phyloP scores from a whole-genome alignment of 176 grass and related monocot species.

The Juncus effusus region DNA sequence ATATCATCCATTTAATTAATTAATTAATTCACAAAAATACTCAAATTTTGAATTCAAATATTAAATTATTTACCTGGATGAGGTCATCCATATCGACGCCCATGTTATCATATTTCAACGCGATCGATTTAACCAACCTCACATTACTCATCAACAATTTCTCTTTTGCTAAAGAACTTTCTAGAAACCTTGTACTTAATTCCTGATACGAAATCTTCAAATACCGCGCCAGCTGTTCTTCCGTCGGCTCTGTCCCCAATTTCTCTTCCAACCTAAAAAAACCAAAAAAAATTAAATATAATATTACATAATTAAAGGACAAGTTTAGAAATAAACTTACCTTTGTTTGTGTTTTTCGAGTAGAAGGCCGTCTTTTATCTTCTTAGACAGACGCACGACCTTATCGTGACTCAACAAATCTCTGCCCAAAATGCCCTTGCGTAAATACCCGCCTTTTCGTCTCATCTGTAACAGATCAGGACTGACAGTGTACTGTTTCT shows the following conservation, averaged over 20 bases:
- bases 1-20: slow-evolving; percentile 8
- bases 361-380: slow-evolving; percentile 78
- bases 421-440: slow-evolving; percentile 59
- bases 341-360: slow-evolving; percentile 65
- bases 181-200: slow-evolving; percentile 52
- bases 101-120: slow-evolving; percentile 87
- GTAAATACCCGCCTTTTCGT: slow-evolving; percentile 56
- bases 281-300: background rate
- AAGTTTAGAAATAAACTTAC: slow-evolving; percentile 37
- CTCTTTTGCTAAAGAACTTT: slow-evolving; percentile 75
- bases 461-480: slow-evolving; percentile 63
- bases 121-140: slow-evolving; percentile 95
- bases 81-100: slow-evolving; percentile 85
- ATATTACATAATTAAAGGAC: background rate
- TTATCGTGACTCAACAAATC: slow-evolving; percentile 84
- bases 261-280: slow-evolving; percentile 71
- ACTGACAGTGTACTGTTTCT: slow-evolving; percentile 44
- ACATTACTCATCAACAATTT: slow-evolving; percentile 90
- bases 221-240: slow-evolving; percentile 52
- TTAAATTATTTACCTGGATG: slow-evolving; percentile 55
- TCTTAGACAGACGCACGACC: slow-evolving; percentile 83
- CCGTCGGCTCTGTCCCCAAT: slow-evolving; percentile 69
- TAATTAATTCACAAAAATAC: too few relatives aligned
- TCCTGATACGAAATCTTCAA: slow-evolving; percentile 58
- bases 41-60: background rate